phyloP scores from a whole-genome alignment of 768 basidiomycete genomes.

The Fomitopsis serialis region DNA sequence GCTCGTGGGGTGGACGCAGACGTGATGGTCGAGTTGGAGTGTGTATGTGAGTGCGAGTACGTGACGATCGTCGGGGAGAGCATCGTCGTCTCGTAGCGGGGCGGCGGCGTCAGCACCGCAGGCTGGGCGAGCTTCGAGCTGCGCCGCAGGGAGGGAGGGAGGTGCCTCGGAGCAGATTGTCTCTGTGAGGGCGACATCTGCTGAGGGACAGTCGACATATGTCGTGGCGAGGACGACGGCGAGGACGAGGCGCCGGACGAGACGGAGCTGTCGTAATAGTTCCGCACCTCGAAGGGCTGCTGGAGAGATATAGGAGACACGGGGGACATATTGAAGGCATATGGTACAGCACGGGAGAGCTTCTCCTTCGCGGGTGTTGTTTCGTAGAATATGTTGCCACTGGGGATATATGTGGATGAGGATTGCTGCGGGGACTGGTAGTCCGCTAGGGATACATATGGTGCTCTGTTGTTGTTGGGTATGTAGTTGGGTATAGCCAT shows the following conservation, averaged over 20 bases:
- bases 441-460: slow-evolving; percentile 10
- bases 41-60: slow-evolving; percentile 42
- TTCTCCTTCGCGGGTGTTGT: slow-evolving; percentile 18
- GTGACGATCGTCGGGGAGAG: slow-evolving; percentile 18
- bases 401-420: slow-evolving; percentile 6
- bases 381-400: slow-evolving; percentile 22
- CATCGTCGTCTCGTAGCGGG: slow-evolving; percentile 5
- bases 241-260: background rate
- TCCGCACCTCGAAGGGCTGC: background rate
- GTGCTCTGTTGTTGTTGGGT: slow-evolving; percentile 7
- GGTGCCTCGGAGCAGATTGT: background rate
- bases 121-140: slow-evolving; percentile 1
- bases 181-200: background rate
- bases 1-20: slow-evolving; percentile 35
- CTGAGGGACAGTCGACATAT: background rate
- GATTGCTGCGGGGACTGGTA: slow-evolving; percentile 6
- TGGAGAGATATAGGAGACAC: background rate
- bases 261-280: background rate
- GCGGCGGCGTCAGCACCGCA: background rate
- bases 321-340: background rate
- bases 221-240: slow-evolving; percentile 2
- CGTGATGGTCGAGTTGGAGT: slow-evolving; percentile 44
- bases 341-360: slow-evolving; percentile 5
- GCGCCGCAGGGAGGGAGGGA: background rate
- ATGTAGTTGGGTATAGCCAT: slow-evolving; percentile 5